Percentiles rank a stretch among this genome's conserved stretches.
Evolutionary conservation across 192 early-diverging fungal species (phyloP).

Genomic region (Pilaira anomala): DNA sequence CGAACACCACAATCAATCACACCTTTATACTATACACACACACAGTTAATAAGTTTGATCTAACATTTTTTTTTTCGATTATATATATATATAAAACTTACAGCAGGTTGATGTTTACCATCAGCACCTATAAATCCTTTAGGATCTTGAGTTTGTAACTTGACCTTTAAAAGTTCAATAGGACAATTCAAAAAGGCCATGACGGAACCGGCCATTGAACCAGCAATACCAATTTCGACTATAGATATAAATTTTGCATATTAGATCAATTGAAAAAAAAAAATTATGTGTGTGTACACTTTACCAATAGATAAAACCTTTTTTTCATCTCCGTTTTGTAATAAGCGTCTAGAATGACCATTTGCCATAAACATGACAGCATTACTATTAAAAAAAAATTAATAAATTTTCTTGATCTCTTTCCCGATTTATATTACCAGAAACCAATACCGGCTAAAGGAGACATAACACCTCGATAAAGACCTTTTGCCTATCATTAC

Average conservation of each 20-base stretch:
- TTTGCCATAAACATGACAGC: constrained; percentile 68
- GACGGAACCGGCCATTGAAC: constrained; percentile 60
- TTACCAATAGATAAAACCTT: constrained; percentile 49
- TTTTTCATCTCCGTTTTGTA: constrained; percentile 45
- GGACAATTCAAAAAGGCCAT: constrained; percentile 72
- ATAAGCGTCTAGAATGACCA: constrained; percentile 53
- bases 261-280: constrained; percentile 8
- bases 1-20: constrained; percentile 82
- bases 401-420: background rate
- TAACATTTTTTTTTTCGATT: background rate
- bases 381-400: constrained; percentile 43
- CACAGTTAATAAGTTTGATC: background rate
- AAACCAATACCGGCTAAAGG: constrained; percentile 70
- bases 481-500: constrained; percentile 43
- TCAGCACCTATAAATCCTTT: constrained; percentile 32
- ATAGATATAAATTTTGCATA: constrained; percentile 11
- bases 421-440: constrained; percentile 43
- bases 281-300: background rate
- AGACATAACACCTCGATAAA: constrained; percentile 71
- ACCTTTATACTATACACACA: constrained; percentile 70
- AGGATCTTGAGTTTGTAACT: constrained; percentile 60
- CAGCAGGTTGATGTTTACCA: constrained; percentile 31
- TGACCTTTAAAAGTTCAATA: constrained; percentile 68
- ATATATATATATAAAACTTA: constrained; percentile 18
- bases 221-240: constrained; percentile 53